Percentiles rank a stretch among this genome's conserved stretches.
Evolutionary conservation across 2,329 filamentous ascomycete species (phyloP).

Genomic region (Fusarium sp.): DNA sequence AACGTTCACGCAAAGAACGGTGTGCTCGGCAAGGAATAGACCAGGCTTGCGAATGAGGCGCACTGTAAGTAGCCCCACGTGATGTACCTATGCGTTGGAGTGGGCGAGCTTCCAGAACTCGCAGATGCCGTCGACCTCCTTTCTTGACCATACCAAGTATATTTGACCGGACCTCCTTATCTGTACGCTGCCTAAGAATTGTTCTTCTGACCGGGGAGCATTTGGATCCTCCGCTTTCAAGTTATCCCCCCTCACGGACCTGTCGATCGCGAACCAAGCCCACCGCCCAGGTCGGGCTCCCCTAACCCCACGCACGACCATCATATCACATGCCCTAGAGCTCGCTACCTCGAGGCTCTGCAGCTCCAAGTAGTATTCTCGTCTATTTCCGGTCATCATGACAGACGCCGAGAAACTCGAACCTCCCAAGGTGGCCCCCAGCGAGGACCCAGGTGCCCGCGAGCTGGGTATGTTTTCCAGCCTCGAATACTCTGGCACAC

Average conservation of each 20-base stretch:
- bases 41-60: conserved; percentile 26
- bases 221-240: conserved; percentile 11
- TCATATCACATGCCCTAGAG: conserved; percentile 39
- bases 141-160: conserved; percentile 25
- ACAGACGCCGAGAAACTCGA: conserved; percentile 48
- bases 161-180: conserved; percentile 13
- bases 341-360: conserved; percentile 3
- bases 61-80: conserved; percentile 40
- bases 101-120: conserved; percentile 29
- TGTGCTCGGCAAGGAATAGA: neutral
- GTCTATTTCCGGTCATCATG: conserved; percentile 40
- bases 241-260: conserved; percentile 15
- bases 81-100: conserved; percentile 36
- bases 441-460: conserved; percentile 69
- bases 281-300: conserved; percentile 24
- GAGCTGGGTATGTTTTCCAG: conserved; percentile 62
- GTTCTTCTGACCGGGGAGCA: conserved; percentile 1
- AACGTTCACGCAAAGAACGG: neutral
- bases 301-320: conserved; percentile 35
- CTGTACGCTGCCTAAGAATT: conserved; percentile 1
- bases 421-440: conserved; percentile 48
- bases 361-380: conserved; percentile 15
- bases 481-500: neutral
- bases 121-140: conserved; percentile 29
- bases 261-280: conserved; percentile 13